Percentiles rank a stretch among this genome's conserved stretches.
phyloP scores from a whole-genome alignment of 2,329 filamentous ascomycete genomes.

The Magnaporthiopsis incrustans region DNA sequence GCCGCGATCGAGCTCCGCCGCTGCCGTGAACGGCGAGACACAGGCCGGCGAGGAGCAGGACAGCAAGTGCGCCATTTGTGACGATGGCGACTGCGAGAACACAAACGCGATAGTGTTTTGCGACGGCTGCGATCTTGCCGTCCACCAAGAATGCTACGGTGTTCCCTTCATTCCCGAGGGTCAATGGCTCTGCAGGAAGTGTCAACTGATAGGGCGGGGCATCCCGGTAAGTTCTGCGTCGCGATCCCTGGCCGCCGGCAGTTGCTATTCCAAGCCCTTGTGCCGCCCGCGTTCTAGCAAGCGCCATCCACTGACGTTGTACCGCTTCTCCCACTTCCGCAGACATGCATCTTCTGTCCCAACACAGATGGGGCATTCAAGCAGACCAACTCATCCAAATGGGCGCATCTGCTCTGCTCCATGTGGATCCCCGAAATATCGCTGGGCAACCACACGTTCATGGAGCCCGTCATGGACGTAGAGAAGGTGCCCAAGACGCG shows the following conservation, averaged over 20 bases:
- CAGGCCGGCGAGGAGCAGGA: slow-evolving; percentile 87
- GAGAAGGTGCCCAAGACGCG: slow-evolving; percentile 93
- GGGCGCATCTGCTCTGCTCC: slow-evolving; percentile 92
- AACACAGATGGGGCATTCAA: slow-evolving; percentile 98
- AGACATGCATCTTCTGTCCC: slow-evolving; percentile 96
- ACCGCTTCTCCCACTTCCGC: slow-evolving; percentile 3
- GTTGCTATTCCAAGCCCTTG: background rate
- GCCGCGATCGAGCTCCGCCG: slow-evolving; percentile 86
- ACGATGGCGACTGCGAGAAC: slow-evolving; percentile 99
- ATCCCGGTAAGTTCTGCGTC: slow-evolving; percentile 55
- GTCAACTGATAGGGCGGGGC: slow-evolving; percentile 86
- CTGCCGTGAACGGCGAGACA: slow-evolving; percentile 89
- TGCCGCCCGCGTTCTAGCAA: background rate
- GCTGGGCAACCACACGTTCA: slow-evolving; percentile 90
- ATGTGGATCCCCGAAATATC: slow-evolving; percentile 99
- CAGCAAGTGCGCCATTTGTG: slow-evolving; percentile 94
- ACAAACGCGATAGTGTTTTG: slow-evolving; percentile 99
- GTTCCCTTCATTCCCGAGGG: slow-evolving; percentile 98
- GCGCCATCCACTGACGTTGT: slow-evolving; percentile 8
- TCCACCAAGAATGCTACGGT: slow-evolving; percentile 98
- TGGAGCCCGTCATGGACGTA: slow-evolving; percentile 97
- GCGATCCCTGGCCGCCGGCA: background rate
- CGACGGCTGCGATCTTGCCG: slow-evolving; percentile 92
- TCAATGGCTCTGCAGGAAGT: slow-evolving; percentile 96
- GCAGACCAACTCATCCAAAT: slow-evolving; percentile 91